Base-by-base conservation (phyloP, 2,329 filamentous ascomycete species). In the Ambrosiella cleistominuta region DNA sequence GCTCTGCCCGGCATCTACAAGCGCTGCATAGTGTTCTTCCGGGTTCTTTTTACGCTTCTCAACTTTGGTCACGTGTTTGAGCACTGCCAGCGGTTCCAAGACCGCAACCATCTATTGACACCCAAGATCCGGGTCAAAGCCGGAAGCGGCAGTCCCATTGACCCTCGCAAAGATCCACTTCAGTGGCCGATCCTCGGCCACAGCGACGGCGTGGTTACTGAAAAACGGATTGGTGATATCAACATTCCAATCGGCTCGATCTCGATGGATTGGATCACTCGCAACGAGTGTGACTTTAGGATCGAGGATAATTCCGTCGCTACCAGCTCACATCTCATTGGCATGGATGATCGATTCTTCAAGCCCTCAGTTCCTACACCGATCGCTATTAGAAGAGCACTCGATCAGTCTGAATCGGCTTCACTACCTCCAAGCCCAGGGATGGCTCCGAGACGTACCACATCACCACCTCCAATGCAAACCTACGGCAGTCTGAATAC, bases 1-100 rank as follows among this genome's bases (percentile, higher is more conserved):
- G 76, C 63, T 13, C 73, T 97, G 56, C 89, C 93, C 12, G 91
- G 88, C 56, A 83, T 95, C 60, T 98, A 98, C 76, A 98, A 98
- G 72, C 93, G 95, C 71, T 88, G 87, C 65, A 95, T 98, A 63
- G 86, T 97, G 63, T 82, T 96, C 64, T 96, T 97, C 70, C 81
- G 93, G 61, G 89, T 89, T 1, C 76, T 98, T 51, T 95, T 87
- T 68, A 81, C 60, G 7, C 45, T 56, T 17, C 56, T 50, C 6
- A 58, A 61, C 15, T 53, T 61, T 15, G 57, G 56, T 11, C 87
- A 54, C 86, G 86, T 57, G 81, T 88, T 45, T 85, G 87, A 64
- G 79, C 96, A 62, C 73, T 95, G 62, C 93, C 93, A 1, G 82
- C 57, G 36, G 9, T 51, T 54, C 15, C 56, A 56, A 9, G 52